Conservation (phyloP, 2,329 filamentous ascomycete genomes). For the Pseudogymnoascus sp. region DNA sequence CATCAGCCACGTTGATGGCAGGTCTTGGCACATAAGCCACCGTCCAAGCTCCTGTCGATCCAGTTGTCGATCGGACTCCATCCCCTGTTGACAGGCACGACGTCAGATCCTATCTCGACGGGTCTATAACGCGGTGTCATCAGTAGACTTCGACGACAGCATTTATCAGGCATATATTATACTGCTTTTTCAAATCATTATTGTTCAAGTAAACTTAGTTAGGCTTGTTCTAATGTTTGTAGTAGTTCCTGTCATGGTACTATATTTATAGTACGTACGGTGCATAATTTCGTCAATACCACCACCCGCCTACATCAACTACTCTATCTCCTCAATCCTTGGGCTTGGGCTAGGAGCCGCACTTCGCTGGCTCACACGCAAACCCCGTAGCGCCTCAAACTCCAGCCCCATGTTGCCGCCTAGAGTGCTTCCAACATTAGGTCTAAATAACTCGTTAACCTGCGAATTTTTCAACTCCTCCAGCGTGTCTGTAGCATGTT, state of each 20-base stretch:
- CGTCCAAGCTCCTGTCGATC: neutral
- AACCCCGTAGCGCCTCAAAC: conserved; percentile 35
- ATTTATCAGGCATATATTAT: neutral
- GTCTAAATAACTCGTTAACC: conserved; percentile 42
- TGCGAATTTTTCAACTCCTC: conserved; percentile 60
- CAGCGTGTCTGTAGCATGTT: conserved; percentile 59
- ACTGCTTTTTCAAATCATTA: neutral
- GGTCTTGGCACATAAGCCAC: neutral
- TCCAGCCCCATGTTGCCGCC: conserved; percentile 22
- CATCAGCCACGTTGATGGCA: neutral
- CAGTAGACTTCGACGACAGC: neutral
- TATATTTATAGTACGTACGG: neutral
- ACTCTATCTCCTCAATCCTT: conserved; percentile 57
- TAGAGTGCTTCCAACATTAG: conserved; percentile 18
- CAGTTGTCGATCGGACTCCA: neutral
- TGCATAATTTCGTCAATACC: neutral
- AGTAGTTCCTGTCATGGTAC: neutral
- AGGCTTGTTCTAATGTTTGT: neutral
- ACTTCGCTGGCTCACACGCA: conserved; percentile 33
- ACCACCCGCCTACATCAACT: conserved; percentile 14
- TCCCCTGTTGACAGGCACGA: neutral
- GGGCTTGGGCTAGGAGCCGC: conserved; percentile 28
- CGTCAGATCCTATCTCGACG: neutral
- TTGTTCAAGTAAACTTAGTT: neutral
- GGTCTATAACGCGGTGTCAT: neutral